Base-by-base conservation (phyloP, 1,284 basidiomycete genomes). In the Ceratobasidium theobromae region DNA sequence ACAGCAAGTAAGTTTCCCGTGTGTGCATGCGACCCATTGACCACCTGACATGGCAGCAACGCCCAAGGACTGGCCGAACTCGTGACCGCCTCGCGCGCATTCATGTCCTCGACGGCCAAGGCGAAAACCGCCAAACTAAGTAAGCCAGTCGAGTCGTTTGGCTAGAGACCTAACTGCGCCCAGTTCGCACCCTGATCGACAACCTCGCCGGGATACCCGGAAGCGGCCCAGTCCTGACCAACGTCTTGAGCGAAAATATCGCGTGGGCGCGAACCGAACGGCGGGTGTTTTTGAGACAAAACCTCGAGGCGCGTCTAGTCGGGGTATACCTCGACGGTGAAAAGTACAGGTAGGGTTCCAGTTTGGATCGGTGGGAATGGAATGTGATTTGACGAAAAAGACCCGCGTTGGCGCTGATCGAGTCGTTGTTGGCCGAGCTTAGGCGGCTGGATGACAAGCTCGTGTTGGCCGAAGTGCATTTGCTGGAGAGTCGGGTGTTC, bases 51-150 rank as follows among this genome's bases (percentile, higher is more conserved):
- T n/a, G 30, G 4, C 70, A 95, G 93, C 72, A 91, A 98, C 79
- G 87, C 92, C 4, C 77, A 88, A 69, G 91, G 90, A 25, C 82
- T 99, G 1, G 92, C 95, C 1, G 85, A 93, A 67, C 87, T 97
- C 12, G 92, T 98, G 64, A 89, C 87, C 0, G 83, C 89, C 32
- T 96, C 93, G 0, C 82, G 95, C 62, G 84, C 88, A 0, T 96
- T 97, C 80, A 94, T 98, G 87, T 89, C 91, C 0, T 89, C 90
- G 14, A 94, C 95, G 1, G 95, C 96, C 27, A 99, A 99, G 77
- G 96, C 97, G 6, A 99, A 99, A 79, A 98, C 96, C 0, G 95
- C 96, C 1, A 98, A 98, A 79, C 86, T 98, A 69, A 95, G 93
- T 94, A 70, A 70, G 89, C 80, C n/a, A 23, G 18, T 16, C 9